A percentile compares a stretch with the other conserved stretches of the same genome.
Evolutionary conservation across 257 asterid genomes (phyloP).

Genomic region (Anisodus tanguticus): DNA sequence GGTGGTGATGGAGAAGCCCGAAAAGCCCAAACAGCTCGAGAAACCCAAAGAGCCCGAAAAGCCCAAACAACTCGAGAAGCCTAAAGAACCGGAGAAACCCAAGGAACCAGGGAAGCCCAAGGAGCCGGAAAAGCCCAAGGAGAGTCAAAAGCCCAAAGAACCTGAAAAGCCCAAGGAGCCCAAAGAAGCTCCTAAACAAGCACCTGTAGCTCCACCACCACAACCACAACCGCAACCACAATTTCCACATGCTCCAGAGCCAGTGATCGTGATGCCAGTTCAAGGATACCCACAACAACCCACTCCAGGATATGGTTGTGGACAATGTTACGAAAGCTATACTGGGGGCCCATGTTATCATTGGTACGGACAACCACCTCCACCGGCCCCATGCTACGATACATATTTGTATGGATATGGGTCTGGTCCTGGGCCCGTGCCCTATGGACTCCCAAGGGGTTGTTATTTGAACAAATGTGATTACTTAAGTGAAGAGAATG

Average conservation of each 20-base stretch:
- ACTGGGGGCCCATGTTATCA: constrained; percentile 45
- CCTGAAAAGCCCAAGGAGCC: constrained; percentile 39
- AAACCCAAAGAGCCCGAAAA: no score
- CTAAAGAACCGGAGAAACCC: constrained; percentile 19
- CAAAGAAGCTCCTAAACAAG: constrained; percentile 21
- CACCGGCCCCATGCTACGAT: constrained; percentile 44
- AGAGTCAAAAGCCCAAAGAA: constrained; percentile 28
- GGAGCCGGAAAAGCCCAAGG: neutral
- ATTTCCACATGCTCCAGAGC: constrained; percentile 28
- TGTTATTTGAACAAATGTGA: constrained; percentile 47
- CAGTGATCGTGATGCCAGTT: constrained; percentile 39
- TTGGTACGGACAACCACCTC: constrained; percentile 44
- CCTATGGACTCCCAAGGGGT: constrained; percentile 37
- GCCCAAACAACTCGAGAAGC: constrained; percentile 33
- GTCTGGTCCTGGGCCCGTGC: neutral
- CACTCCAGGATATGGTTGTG: neutral
- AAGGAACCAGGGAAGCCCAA: constrained; percentile 7
- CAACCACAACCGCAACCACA: constrained; percentile 12
- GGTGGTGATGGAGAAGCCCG: constrained; percentile 29
- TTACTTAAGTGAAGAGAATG: constrained; percentile 62
- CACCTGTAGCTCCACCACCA: constrained; percentile 17
- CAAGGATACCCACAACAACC: constrained; percentile 54
- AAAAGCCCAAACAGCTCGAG: neutral
- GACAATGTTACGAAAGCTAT: constrained; percentile 42
- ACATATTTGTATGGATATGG: constrained; percentile 36